These are phyloP conservation scores for Cyclotella choctawhatcheeana DNA, from an alignment of 108 stramenopile species.

Conservation along the genomic window DNA sequence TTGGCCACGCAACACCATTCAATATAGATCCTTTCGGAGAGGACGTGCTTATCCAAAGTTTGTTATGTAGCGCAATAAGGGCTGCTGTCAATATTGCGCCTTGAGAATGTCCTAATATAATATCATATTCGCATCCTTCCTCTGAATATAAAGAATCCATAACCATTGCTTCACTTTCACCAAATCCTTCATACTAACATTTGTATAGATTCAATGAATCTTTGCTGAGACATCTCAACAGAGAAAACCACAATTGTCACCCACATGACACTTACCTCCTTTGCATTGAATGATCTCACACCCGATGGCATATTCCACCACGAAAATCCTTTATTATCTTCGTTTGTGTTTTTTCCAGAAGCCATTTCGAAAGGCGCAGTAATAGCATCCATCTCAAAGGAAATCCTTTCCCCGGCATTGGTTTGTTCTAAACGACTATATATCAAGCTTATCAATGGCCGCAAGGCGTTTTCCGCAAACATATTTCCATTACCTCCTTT, in stretches of 20 bases:
- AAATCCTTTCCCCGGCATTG: conserved; percentile 16
- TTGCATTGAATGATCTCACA: conserved; percentile 76
- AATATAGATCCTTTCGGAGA: conserved; percentile 59
- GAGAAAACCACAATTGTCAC: neutral
- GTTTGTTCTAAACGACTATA: conserved; percentile 27
- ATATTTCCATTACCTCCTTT: conserved; percentile 70
- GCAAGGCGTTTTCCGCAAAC: conserved; percentile 47
- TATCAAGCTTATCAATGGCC: conserved; percentile 38
- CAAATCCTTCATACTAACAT: conserved; percentile 65
- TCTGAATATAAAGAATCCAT: conserved; percentile 41
- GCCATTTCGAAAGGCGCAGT: conserved; percentile 55
- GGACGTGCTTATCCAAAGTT: neutral
- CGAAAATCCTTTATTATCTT: conserved; percentile 53
- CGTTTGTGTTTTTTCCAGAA: neutral
- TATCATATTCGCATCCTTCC: conserved; percentile 55
- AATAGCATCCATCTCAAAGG: conserved; percentile 37
- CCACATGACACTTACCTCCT: conserved; percentile 30
- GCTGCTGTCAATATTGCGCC: conserved; percentile 78
- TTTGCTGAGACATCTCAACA: neutral
- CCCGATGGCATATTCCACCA: conserved; percentile 87
- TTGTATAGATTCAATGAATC: neutral
- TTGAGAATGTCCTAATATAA: conserved; percentile 82
- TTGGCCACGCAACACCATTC: conserved; percentile 82
- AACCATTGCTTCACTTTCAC: conserved; percentile 52
- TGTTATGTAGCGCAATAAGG: conserved; percentile 52